A percentile compares a stretch with the other conserved stretches of the same genome.
Conservation (phyloP, 129 eudicot species). For the Tagetes erecta region DNA sequence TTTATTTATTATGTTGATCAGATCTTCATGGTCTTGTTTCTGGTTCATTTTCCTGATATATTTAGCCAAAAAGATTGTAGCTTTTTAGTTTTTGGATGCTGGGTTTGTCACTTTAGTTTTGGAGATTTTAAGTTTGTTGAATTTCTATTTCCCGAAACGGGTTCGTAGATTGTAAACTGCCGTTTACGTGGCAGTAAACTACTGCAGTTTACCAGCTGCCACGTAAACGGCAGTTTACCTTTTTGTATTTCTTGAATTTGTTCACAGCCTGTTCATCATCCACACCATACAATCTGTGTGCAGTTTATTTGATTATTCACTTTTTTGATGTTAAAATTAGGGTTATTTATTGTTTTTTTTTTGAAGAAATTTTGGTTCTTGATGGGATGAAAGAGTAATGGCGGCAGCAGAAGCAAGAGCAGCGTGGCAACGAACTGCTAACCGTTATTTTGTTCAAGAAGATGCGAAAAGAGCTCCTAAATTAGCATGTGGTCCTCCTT, state of each 20-base stretch:
- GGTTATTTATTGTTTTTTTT: neutral
- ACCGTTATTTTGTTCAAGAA: conserved; percentile 93
- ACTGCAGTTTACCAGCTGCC: too few relatives aligned
- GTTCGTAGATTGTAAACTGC: too few relatives aligned
- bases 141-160: neutral
- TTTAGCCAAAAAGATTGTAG: conserved; percentile 5
- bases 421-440: conserved; percentile 97
- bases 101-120: neutral
- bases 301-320: neutral
- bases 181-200: too few relatives aligned
- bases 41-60: neutral
- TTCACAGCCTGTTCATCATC: neutral
- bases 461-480: conserved; percentile 97
- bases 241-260: neutral
- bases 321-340: neutral
- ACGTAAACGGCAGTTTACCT: neutral
- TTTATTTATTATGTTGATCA: neutral
- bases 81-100: conserved; percentile 9
- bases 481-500: conserved; percentile 77
- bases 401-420: conserved; percentile 97
- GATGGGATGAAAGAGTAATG: conserved; percentile 56
- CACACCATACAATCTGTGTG: neutral
- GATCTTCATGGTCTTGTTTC: conserved; percentile 10
- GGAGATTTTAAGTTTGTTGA: conserved; percentile 23
- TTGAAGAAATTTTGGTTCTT: conserved; percentile 16